phyloP scores from a whole-genome alignment of 2,329 filamentous ascomycete species.

The Claviceps spartinae region DNA sequence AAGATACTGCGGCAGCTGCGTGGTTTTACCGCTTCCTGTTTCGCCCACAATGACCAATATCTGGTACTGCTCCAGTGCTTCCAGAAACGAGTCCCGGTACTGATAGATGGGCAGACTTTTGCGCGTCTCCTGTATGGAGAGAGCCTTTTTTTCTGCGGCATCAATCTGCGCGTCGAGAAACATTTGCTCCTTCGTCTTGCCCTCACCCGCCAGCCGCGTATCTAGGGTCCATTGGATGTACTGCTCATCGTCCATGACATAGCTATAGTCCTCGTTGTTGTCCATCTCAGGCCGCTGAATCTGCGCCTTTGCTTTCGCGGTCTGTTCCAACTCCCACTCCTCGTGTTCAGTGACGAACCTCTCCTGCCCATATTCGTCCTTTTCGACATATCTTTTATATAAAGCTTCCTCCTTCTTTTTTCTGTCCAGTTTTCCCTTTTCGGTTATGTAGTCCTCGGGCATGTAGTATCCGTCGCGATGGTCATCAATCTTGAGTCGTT shows the following conservation, averaged over 20 bases:
- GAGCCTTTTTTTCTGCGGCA: slow-evolving; percentile 75
- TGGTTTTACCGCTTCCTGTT: slow-evolving; percentile 91
- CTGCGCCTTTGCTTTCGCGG: slow-evolving; percentile 75
- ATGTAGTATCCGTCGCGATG: slow-evolving; percentile 84
- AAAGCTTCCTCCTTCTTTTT: slow-evolving; percentile 82
- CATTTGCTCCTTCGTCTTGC: slow-evolving; percentile 62
- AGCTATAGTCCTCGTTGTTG: slow-evolving; percentile 78
- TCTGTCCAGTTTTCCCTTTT: slow-evolving; percentile 77
- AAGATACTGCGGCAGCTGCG: slow-evolving; percentile 85
- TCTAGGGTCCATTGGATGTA: slow-evolving; percentile 77
- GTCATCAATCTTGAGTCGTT: slow-evolving; percentile 77
- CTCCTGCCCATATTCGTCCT: slow-evolving; percentile 76
- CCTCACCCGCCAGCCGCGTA: slow-evolving; percentile 56
- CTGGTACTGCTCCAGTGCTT: slow-evolving; percentile 76
- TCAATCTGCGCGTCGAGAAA: slow-evolving; percentile 70
- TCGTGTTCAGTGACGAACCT: slow-evolving; percentile 88
- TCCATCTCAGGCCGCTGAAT: slow-evolving; percentile 61
- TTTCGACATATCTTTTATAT: slow-evolving; percentile 81
- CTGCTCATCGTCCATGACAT: slow-evolving; percentile 81
- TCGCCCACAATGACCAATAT: slow-evolving; percentile 87
- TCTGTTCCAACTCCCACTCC: slow-evolving; percentile 88
- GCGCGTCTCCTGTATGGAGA: slow-evolving; percentile 80
- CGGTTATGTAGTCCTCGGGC: slow-evolving; percentile 89
- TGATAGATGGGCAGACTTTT: slow-evolving; percentile 84
- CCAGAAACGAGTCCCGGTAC: slow-evolving; percentile 73